Evolutionary conservation across 2,329 filamentous ascomycete species (phyloP).

Genomic region (Aspergillus novoparasiticus): DNA sequence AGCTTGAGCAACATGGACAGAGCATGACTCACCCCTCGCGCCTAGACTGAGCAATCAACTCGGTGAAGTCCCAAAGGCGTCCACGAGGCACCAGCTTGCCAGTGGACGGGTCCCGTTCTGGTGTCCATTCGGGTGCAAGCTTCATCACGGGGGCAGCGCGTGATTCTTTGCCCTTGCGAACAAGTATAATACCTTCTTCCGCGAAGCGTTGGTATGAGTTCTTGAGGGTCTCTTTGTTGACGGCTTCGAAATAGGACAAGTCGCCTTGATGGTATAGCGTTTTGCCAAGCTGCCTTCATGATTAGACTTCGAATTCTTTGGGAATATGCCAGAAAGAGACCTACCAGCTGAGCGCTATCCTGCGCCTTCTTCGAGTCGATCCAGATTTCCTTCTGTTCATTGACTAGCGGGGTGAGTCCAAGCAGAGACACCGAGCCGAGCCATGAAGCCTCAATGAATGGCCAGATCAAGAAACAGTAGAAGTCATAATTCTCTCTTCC

Average conservation of each 20-base stretch:
- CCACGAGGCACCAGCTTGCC: conserved; percentile 69
- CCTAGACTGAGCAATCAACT: conserved; percentile 78
- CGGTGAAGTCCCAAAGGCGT: conserved; percentile 86
- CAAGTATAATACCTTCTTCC: conserved; percentile 83
- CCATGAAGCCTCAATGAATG: conserved; percentile 94
- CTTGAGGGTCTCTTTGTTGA: conserved; percentile 96
- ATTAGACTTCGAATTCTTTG: conserved; percentile 3
- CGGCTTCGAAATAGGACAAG: conserved; percentile 94
- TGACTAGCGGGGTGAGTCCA: conserved; percentile 74
- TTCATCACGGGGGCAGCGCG: conserved; percentile 53
- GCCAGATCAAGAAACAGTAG: conserved; percentile 98
- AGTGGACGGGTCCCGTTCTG: conserved; percentile 63
- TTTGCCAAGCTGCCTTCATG: conserved; percentile 72
- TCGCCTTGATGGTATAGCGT: conserved; percentile 97
- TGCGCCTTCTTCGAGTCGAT: conserved; percentile 77
- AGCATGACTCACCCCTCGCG: conserved; percentile 67
- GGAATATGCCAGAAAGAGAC: conserved; percentile 26
- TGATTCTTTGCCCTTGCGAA: conserved; percentile 66
- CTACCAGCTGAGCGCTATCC: conserved; percentile 76
- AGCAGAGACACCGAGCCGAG: conserved; percentile 85
- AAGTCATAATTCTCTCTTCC: conserved; percentile 97
- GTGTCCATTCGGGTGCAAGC: conserved; percentile 74
- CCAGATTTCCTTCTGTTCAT: conserved; percentile 68
- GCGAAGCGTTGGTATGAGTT: conserved; percentile 88
- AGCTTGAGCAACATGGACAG: background rate